Base-by-base conservation (phyloP, 1,284 basidiomycete genomes). In the Cryptococcus hybrid region DNA sequence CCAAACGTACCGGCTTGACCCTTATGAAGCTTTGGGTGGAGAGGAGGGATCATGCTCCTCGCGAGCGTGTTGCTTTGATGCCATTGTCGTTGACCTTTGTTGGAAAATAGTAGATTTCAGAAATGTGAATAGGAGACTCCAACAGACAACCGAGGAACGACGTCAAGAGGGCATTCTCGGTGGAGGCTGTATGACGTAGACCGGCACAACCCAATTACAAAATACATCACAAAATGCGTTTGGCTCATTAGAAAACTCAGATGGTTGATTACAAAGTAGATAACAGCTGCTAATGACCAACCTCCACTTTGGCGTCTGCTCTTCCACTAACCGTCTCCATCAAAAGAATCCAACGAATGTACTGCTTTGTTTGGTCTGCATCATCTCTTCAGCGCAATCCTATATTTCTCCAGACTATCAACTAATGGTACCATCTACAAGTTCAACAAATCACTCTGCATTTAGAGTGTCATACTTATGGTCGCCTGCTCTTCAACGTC, bases 1-100 rank as follows among this genome's bases (percentile, higher is more conserved):
- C 13, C 37, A 4, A 44, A 76, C 80, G 64, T 59, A 84, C 92
- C 93, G 55, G 92, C 94, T 81, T 98, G 95, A 9, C 95, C 95
- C 74, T 99, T 99, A 81, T 96, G 92, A 40, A 97, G 80, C 47
- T 86, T 84, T 3, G 56, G 57, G 13, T 74, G 75, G 13, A 79
- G 62, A 7, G 78, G 78, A 2, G 78, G 78, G 46, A 79, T 75
- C 62, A 79, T 71, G 56, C 68, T 63, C 30, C 64, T 65, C 36
- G 77, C 70, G 43, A 75, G 67, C 66, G 61, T 78, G 75, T 51
- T 71, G 69, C 47, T 61, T 68, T 24, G 59, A 51, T 12, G 54
- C 57, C 59, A 62, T 70, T 11, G 39, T 61, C 13, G 24, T n/a
- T 44, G 37, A 11, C 5, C 45, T 4, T 47, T 15, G 18, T 47